phyloP scores from a whole-genome alignment of 1,284 basidiomycete species.

The Rhizopogon hawkerae region DNA sequence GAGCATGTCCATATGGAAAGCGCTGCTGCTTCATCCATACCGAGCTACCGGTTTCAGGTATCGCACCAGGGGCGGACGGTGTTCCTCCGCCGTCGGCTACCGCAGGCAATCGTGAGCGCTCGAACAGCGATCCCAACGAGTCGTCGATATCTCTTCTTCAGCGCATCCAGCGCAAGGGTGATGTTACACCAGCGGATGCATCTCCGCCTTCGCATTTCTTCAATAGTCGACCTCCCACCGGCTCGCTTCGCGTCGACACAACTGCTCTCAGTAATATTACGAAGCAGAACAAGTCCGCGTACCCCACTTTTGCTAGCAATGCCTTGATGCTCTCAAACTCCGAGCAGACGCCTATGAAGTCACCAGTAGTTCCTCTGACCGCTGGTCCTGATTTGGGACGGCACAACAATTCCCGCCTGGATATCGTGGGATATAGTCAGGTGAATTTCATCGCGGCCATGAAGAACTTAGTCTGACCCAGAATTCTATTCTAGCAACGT shows the following conservation, averaged over 20 bases:
- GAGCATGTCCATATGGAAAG: constrained; percentile 84
- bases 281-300: constrained; percentile 79
- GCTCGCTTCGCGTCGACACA: constrained; percentile 65
- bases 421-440: constrained; percentile 64
- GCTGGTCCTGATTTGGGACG: constrained; percentile 75
- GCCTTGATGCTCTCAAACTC: constrained; percentile 57
- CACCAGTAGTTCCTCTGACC: constrained; percentile 64
- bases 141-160: constrained; percentile 61
- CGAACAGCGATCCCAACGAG: constrained; percentile 73
- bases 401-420: constrained; percentile 55
- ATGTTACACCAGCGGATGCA: constrained; percentile 42
- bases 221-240: constrained; percentile 50
- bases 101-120: constrained; percentile 56
- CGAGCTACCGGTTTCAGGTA: constrained; percentile 58
- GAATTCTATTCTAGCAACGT: constrained; percentile 29
- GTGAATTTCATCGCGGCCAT: constrained; percentile 30
- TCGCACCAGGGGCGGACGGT: constrained; percentile 42
- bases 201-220: constrained; percentile 39
- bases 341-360: constrained; percentile 52
- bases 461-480: neutral
- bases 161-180: constrained; percentile 61
- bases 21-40: constrained; percentile 88
- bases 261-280: constrained; percentile 49
- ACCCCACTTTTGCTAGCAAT: constrained; percentile 67
- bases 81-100: constrained; percentile 40